phyloP scores from a whole-genome alignment of 2,329 filamentous ascomycete genomes.

The Karstenula rhodostoma region DNA sequence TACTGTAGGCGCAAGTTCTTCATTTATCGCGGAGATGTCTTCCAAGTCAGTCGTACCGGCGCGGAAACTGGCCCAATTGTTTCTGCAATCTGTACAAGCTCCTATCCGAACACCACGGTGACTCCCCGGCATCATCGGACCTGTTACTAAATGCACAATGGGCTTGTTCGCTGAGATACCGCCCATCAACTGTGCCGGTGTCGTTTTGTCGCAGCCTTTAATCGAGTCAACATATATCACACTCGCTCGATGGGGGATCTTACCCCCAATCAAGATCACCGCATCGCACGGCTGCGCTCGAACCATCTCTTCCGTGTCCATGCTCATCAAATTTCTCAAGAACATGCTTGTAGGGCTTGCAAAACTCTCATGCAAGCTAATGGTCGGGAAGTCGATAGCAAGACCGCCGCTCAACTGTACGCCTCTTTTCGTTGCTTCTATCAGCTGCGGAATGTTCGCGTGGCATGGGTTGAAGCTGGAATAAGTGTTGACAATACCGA shows the following conservation, averaged over 20 bases:
- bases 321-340: conserved; percentile 76
- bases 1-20: conserved; percentile 75
- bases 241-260: neutral
- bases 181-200: conserved; percentile 78
- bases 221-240: neutral
- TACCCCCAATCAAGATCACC: conserved; percentile 72
- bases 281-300: conserved; percentile 74
- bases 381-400: conserved; percentile 77
- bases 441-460: conserved; percentile 73
- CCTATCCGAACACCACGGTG: conserved; percentile 71
- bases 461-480: conserved; percentile 80
- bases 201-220: conserved; percentile 77
- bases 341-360: conserved; percentile 78
- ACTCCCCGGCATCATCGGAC: conserved; percentile 78
- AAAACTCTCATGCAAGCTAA: conserved; percentile 75
- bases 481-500: conserved; percentile 78
- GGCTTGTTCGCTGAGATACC: conserved; percentile 78
- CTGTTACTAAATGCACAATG: conserved; percentile 72
- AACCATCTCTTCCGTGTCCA: conserved; percentile 84
- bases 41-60: conserved; percentile 74
- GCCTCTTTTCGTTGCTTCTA: conserved; percentile 74
- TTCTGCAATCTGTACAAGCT: conserved; percentile 78
- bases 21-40: conserved; percentile 74
- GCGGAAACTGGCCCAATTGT: conserved; percentile 75
- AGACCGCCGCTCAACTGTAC: conserved; percentile 72